Conservation (phyloP, 176 grass and related monocot species). For the Triticum timopheevii region DNA sequence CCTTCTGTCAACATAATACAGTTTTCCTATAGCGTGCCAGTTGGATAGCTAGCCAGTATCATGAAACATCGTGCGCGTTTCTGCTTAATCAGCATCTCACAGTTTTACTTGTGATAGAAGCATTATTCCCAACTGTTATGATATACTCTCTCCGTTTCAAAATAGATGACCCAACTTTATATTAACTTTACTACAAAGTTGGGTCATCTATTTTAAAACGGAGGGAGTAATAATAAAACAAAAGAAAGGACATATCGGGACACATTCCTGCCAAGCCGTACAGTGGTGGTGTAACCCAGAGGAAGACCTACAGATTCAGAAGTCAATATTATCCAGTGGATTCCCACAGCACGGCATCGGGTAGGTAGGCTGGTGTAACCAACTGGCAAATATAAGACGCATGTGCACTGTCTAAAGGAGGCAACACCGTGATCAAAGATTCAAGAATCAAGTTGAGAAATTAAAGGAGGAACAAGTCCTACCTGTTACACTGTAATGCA, state of each 20-base stretch:
- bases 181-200: too few relatives aligned
- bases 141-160: neutral
- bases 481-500: neutral
- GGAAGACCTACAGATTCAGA: neutral
- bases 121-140: neutral
- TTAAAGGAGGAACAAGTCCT: neutral
- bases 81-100: neutral
- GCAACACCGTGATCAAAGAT: too few relatives aligned
- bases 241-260: conserved; percentile 6
- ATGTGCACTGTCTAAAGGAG: neutral
- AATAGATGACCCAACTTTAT: too few relatives aligned
- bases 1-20: neutral
- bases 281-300: too few relatives aligned
- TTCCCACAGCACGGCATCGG: neutral
- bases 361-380: conserved; percentile 32
- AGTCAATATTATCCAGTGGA: neutral
- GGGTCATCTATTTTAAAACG: too few relatives aligned
- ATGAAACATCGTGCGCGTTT: neutral
- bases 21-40: neutral
- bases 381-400: conserved; percentile 16
- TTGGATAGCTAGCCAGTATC: neutral
- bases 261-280: conserved; percentile 10
- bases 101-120: neutral
- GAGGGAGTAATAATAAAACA: neutral
- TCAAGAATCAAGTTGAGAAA: neutral